phyloP scores from a whole-genome alignment of 2,329 filamentous ascomycete species.

The Ophiocordyceps robertsii region DNA sequence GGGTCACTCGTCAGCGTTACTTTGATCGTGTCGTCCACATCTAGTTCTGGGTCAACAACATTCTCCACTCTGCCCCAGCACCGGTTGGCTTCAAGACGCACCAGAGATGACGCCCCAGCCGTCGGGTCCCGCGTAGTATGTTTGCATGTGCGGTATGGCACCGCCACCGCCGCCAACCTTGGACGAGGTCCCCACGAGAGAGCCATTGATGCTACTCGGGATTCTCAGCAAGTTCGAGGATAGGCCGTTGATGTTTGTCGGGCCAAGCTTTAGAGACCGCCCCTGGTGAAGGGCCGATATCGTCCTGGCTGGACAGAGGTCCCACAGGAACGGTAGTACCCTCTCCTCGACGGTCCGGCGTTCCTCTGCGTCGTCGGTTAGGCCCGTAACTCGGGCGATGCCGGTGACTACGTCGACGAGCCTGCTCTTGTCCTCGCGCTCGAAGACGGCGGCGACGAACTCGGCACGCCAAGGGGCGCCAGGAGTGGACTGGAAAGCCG shows the following conservation, averaged over 20 bases:
- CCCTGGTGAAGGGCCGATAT: constrained; percentile 48
- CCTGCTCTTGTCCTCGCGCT: constrained; percentile 53
- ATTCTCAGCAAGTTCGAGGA: constrained; percentile 48
- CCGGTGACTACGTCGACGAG: constrained; percentile 56
- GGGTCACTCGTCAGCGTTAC: constrained; percentile 71
- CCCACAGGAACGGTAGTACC: constrained; percentile 66
- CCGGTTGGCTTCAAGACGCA: constrained; percentile 12
- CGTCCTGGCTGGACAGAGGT: constrained; percentile 56
- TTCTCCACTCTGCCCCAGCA: constrained; percentile 2
- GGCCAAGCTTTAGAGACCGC: constrained; percentile 43
- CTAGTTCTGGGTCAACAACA: constrained; percentile 22
- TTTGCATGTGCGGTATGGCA: constrained; percentile 50
- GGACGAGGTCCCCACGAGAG: constrained; percentile 31
- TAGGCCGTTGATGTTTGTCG: constrained; percentile 60
- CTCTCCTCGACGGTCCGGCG: constrained; percentile 49
- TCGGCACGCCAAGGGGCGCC: constrained; percentile 60
- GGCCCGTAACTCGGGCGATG: constrained; percentile 54
- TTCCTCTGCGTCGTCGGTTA: constrained; percentile 46
- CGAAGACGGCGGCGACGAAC: constrained; percentile 72
- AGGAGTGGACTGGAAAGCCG: constrained; percentile 49
- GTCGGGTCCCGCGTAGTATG: constrained; percentile 58
- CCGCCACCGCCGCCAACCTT: constrained; percentile 35
- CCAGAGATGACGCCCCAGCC: constrained; percentile 78
- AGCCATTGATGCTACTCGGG: constrained; percentile 31
- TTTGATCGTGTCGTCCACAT: constrained; percentile 95